Evolutionary conservation across 441 rosid genomes (phyloP), one percentile per base, ranked within the genome.

Genomic region (Macaranga tanarius): DNA sequence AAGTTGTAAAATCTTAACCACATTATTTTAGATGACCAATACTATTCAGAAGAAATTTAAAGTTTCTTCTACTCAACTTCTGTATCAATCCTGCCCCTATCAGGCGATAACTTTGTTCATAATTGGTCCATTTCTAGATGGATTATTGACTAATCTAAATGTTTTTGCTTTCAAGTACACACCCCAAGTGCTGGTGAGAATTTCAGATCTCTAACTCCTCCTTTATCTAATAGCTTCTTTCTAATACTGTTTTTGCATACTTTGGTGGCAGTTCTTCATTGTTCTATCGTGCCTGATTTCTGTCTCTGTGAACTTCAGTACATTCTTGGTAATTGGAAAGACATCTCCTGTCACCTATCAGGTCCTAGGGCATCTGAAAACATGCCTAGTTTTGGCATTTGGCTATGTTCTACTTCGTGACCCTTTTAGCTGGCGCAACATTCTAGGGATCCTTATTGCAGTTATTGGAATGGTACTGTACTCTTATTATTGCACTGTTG

Each of bases 291-390:
- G 99, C 85, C 67, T 95, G 84, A 95, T 95, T 79, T 92, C 99
- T 26, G 99, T 95, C 65, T 95, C 98, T 45, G 99, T 95, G 69
- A 95, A 95, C 94, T 95, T 95, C 85, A 95, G 99, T 82, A 95
- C 98, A 26, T 95, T 95, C 80, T 81, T 95, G 78, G 99, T 95
- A 17, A 95, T 95, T 48, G 99, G 99, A 74, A 95, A 95, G 87
- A 95, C 99, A 73, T 95, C 99, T 79, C 99, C 99, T 2, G 99
- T 95, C 71, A 92, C 99, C 22, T 95, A 95, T 84, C 99, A 95
- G 80, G 99, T 95, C 65, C 86, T 95, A 31, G 99, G 99, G 67
- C 99, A 95, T 85, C 84, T 95, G 60, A 95, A 95, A 84, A 95
- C 99, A 69, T 95, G 98, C 83, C 84, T 95, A 54, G 98, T 95